A percentile compares a stretch with the other conserved stretches of the same genome.
Evolutionary conservation across 2,329 filamentous ascomycete species (phyloP).

Genomic region (Diaporthe australafricana): DNA sequence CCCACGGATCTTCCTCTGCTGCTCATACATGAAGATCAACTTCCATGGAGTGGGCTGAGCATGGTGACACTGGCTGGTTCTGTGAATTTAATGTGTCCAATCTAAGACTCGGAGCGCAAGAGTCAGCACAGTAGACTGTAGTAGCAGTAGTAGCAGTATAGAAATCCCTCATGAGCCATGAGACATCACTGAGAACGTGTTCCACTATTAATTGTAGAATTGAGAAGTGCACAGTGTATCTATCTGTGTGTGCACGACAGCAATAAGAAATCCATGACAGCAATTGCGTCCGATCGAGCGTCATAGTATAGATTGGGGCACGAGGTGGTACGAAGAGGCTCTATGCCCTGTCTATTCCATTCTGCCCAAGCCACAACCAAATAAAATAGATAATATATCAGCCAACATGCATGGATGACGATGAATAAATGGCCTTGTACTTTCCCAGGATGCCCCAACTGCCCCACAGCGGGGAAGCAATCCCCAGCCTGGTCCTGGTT

Average conservation of each 20-base stretch:
- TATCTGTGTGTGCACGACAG: no score
- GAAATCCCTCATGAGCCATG: no score
- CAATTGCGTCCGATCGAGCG: neutral
- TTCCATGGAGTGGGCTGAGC: neutral
- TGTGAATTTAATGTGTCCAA: neutral
- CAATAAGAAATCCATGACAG: neutral
- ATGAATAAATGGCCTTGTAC: neutral
- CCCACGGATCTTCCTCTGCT: neutral
- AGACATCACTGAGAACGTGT: no score
- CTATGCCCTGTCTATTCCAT: no score
- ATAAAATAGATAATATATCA: neutral
- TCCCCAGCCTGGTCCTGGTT: neutral
- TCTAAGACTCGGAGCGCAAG: neutral
- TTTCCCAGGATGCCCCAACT: conserved; percentile 6
- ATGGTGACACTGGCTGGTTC: neutral
- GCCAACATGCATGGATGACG: neutral
- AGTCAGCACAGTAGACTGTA: no score
- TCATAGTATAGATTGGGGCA: neutral
- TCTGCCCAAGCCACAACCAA: neutral
- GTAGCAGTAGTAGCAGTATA: no score
- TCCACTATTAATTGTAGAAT: no score
- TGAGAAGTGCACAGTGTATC: no score
- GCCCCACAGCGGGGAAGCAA: neutral
- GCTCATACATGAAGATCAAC: neutral
- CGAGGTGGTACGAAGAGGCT: no score